Conservation (phyloP, 1,139 yeast genomes). For the Geotrichum klebahnii region DNA sequence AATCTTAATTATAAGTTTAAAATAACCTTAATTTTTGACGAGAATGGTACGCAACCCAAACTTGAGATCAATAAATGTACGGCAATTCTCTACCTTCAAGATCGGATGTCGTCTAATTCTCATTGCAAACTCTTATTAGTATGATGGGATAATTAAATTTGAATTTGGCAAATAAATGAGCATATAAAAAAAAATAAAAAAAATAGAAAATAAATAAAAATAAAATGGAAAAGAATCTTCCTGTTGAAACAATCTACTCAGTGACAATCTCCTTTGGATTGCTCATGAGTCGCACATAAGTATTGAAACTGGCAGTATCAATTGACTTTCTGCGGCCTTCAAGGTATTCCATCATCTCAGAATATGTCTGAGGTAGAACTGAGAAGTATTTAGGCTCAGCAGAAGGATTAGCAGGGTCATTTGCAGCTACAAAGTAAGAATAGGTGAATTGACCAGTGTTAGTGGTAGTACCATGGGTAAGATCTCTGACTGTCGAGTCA, state of each 20-base stretch:
- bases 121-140: no score
- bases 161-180: no score
- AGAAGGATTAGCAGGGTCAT: conserved; percentile 38
- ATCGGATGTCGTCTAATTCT: no score
- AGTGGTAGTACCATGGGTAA: conserved; percentile 57
- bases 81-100: no score
- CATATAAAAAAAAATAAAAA: no score
- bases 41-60: no score
- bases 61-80: no score
- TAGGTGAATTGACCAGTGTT: conserved; percentile 85
- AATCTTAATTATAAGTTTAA: no score
- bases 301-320: conserved; percentile 62
- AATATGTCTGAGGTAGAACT: conserved; percentile 80
- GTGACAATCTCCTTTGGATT: conserved; percentile 18
- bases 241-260: conserved; percentile 11
- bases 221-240: not conserved
- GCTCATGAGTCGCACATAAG: conserved; percentile 16
- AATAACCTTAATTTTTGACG: no score
- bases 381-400: conserved; percentile 45
- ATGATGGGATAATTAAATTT: no score
- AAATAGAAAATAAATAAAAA: not conserved
- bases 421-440: conserved; percentile 74
- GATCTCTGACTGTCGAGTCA: conserved; percentile 67
- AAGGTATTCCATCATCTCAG: conserved; percentile 87
- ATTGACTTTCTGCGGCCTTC: conserved; percentile 87